Percentiles rank a stretch among this genome's conserved stretches.
Conservation (phyloP, 208 protist species). For the Trypanosoma boissoni region DNA sequence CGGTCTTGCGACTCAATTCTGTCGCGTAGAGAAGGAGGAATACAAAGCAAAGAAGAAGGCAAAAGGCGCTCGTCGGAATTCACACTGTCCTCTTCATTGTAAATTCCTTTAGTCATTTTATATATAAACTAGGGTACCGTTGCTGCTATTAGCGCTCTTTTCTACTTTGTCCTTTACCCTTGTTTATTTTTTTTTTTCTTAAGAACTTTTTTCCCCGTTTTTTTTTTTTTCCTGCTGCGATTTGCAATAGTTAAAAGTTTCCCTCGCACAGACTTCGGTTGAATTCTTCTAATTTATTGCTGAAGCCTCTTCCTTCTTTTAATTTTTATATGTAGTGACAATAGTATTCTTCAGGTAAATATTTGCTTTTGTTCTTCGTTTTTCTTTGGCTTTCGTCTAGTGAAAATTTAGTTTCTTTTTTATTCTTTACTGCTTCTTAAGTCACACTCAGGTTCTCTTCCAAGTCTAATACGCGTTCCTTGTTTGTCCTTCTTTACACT, state of each 20-base stretch:
- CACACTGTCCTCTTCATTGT: neutral
- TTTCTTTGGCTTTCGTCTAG: slow-evolving; percentile 5
- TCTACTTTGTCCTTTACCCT: slow-evolving; percentile 6
- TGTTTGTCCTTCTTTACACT: too few species aligned
- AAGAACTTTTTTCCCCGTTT: neutral
- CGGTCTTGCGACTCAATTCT: slow-evolving; percentile 26
- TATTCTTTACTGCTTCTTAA: too few species aligned
- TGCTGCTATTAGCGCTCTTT: neutral
- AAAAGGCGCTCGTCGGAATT: slow-evolving; percentile 6
- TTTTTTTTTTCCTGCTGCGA: slow-evolving; percentile 10
- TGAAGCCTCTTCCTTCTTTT: too few species aligned
- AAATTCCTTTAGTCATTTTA: neutral
- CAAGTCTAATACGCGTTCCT: too few species aligned
- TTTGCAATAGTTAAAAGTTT: too few species aligned
- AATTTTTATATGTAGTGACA: too few species aligned
- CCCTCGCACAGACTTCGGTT: too few species aligned
- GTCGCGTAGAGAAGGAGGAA: slow-evolving; percentile 23
- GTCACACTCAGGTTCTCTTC: too few species aligned
- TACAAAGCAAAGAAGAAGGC: slow-evolving; percentile 15
- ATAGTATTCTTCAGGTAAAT: too few species aligned
- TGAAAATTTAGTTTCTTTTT: too few species aligned
- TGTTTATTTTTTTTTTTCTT: slow-evolving; percentile 1
- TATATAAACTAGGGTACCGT: neutral
- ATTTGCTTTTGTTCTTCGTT: too few species aligned
- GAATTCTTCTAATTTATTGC: too few species aligned